phyloP scores from a whole-genome alignment of 371 early-diverging fungal genomes.

The Syncephalis plumigaleata region DNA sequence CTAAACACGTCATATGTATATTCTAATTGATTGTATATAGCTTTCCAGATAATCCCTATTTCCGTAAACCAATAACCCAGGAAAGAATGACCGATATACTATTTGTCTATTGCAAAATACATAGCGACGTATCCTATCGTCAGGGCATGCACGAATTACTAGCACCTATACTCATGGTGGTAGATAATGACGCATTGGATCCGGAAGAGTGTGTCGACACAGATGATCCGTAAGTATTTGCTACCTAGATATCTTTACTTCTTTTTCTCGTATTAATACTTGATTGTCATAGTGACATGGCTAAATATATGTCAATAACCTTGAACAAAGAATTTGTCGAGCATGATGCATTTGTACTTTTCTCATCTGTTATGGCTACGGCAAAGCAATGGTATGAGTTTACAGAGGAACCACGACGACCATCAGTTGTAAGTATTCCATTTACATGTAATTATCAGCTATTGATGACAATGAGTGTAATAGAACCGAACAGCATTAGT shows the following conservation, averaged over 20 bases:
- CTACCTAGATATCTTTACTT: too few relatives aligned
- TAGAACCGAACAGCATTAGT: neutral
- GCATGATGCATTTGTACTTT: conserved; percentile 71
- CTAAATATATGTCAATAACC: too few relatives aligned
- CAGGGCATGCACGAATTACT: conserved; percentile 96
- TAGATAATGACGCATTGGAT: conserved; percentile 38
- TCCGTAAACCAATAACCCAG: conserved; percentile 45
- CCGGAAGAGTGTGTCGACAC: neutral
- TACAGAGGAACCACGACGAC: conserved; percentile 18
- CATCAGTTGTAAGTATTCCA: neutral
- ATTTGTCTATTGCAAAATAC: conserved; percentile 79
- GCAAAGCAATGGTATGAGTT: conserved; percentile 77
- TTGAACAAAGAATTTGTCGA: conserved; percentile 48
- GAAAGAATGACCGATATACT: conserved; percentile 59
- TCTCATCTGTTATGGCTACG: conserved; percentile 61
- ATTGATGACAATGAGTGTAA: too few relatives aligned
- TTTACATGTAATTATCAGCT: neutral
- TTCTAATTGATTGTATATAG: conserved; percentile 14
- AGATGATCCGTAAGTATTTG: neutral
- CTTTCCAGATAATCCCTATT: conserved; percentile 74
- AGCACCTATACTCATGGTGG: conserved; percentile 62
- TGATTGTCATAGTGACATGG: neutral
- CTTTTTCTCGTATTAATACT: too few relatives aligned
- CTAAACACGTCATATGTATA: too few relatives aligned
- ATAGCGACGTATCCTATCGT: conserved; percentile 74